Percentiles rank a stretch among this genome's conserved stretches.
Evolutionary conservation across 306 rosid species (phyloP).

Genomic region (Begonia masoniana): DNA sequence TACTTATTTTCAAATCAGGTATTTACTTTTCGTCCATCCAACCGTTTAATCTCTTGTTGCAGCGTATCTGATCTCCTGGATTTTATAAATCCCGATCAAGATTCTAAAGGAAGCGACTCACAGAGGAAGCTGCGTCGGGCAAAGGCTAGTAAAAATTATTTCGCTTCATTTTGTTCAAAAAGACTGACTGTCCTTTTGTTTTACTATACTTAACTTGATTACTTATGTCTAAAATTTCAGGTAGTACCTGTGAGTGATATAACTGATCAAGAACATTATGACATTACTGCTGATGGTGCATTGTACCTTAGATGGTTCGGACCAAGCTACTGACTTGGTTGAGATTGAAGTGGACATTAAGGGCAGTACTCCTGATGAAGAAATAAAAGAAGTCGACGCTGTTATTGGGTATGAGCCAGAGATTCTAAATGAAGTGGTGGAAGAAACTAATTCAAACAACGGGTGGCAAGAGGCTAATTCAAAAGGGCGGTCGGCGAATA

Average conservation of each 20-base stretch:
- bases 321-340: slow-evolving; percentile 11
- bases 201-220: slow-evolving; percentile 5
- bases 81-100: slow-evolving; percentile 78
- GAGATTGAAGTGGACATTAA: slow-evolving; percentile 20
- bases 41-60: slow-evolving; percentile 27
- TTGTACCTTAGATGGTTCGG: slow-evolving; percentile 22
- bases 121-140: slow-evolving; percentile 76
- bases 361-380: slow-evolving; percentile 20
- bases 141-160: slow-evolving; percentile 37
- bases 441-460: slow-evolving; percentile 58
- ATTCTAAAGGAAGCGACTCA: slow-evolving; percentile 48
- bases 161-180: background rate
- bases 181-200: slow-evolving; percentile 3
- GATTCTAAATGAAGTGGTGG: slow-evolving; percentile 27
- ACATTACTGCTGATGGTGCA: slow-evolving; percentile 19
- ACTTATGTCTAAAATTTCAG: slow-evolving; percentile 24
- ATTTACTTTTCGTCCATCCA: slow-evolving; percentile 15
- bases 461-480: slow-evolving; percentile 97
- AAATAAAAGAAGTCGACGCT: slow-evolving; percentile 27
- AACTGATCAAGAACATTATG: slow-evolving; percentile 28
- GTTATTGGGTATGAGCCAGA: slow-evolving; percentile 13
- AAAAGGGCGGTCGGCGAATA: slow-evolving; percentile 55
- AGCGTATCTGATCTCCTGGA: slow-evolving; percentile 96
- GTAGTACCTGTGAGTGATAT: slow-evolving; percentile 35
- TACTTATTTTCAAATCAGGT: slow-evolving; percentile 29